Conservation (phyloP, 2,329 filamentous ascomycete genomes). For the Aspergillus carbonarius region DNA sequence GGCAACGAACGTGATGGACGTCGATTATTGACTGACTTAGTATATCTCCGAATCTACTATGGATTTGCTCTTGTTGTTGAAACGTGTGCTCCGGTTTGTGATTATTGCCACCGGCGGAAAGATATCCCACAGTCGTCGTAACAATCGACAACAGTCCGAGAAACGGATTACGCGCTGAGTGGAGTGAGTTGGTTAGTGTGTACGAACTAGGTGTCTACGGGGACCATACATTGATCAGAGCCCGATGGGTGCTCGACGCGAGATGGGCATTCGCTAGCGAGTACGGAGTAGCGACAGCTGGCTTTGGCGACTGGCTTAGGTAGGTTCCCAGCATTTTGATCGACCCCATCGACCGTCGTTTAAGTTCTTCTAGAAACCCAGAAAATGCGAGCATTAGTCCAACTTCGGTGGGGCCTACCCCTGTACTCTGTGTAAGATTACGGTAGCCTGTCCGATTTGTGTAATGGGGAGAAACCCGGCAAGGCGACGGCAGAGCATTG, state of each 20-base stretch:
- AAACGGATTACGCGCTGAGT: neutral
- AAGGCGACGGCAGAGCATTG: neutral
- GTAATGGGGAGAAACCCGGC: neutral
- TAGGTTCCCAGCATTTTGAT: neutral
- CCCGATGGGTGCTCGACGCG: neutral
- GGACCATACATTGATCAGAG: neutral
- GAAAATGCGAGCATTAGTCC: constrained; percentile 7
- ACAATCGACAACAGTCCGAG: neutral
- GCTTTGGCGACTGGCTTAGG: neutral
- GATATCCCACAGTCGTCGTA: neutral
- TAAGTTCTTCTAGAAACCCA: constrained; percentile 19
- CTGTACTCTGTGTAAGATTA: constrained; percentile 1
- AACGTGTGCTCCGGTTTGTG: neutral
- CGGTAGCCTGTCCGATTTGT: neutral
- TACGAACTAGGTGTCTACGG: neutral
- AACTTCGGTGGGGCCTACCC: constrained; percentile 7
- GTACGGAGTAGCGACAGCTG: too few species aligned
- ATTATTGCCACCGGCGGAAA: neutral
- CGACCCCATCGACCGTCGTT: neutral
- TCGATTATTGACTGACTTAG: neutral
- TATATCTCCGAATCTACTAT: neutral
- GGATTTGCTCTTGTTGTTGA: too few species aligned
- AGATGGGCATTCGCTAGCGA: neutral
- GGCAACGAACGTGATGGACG: neutral
- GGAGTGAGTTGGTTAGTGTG: neutral